Evolutionary conservation across 2,329 filamentous ascomycete genomes (phyloP).

Genomic region (Botrytis fabae): DNA sequence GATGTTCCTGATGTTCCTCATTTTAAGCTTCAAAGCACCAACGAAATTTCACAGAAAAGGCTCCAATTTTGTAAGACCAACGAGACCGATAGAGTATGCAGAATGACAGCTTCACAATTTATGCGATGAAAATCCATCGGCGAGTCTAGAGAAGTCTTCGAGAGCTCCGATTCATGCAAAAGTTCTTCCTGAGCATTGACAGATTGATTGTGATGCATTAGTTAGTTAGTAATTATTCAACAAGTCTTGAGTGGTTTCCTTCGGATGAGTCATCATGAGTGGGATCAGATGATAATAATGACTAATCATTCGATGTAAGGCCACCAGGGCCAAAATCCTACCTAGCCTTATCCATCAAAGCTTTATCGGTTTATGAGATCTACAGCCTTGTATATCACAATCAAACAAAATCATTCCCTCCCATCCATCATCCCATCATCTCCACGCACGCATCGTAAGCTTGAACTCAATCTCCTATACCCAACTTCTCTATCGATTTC

Average conservation of each 20-base stretch:
- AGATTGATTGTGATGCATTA: not conserved
- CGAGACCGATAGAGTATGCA: not conserved
- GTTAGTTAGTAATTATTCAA: not conserved
- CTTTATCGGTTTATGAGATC: not conserved
- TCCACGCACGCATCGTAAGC: constrained; percentile 1
- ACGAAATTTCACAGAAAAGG: not conserved
- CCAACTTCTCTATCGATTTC: too few relatives aligned
- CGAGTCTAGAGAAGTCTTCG: not conserved
- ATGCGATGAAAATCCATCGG: not conserved
- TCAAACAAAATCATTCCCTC: not conserved
- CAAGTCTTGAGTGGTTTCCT: not conserved
- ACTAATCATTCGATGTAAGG: constrained; percentile 4
- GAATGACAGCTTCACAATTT: constrained; percentile 5
- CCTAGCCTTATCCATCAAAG: constrained; percentile 2
- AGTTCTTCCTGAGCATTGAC: not conserved
- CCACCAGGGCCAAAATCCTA: not conserved
- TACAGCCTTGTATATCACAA: constrained; percentile 4
- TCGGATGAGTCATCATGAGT: not conserved
- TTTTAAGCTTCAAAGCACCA: constrained; percentile 18
- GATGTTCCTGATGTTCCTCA: constrained; percentile 6
- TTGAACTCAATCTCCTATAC: not conserved
- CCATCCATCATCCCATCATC: not conserved
- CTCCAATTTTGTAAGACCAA: not conserved
- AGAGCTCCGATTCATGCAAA: constrained; percentile 2
- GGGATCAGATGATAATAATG: not conserved